Evolutionary conservation across 345 rosid genomes (phyloP).

Genomic region (Linum trigynum): DNA sequence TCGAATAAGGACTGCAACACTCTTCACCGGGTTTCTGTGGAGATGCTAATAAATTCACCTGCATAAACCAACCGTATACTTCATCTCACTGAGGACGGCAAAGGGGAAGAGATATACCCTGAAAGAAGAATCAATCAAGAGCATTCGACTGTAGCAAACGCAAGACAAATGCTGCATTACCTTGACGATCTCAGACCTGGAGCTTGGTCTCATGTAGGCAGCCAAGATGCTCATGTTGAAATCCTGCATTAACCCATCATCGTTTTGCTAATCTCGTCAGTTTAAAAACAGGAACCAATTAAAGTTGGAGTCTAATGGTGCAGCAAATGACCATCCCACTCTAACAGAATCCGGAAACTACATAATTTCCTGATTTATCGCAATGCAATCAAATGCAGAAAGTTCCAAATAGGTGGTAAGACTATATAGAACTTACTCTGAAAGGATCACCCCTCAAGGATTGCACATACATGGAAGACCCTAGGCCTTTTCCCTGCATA

Average conservation of each 20-base stretch:
- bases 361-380: not conserved
- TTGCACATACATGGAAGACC: conserved; percentile 79
- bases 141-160: too few species aligned
- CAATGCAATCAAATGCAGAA: not conserved
- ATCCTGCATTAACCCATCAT: conserved; percentile 33
- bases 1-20: conserved; percentile 20
- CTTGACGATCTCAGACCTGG: conserved; percentile 84
- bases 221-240: conserved; percentile 90
- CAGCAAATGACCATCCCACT: not conserved
- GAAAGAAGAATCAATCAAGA: not conserved
- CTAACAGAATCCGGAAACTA: not conserved
- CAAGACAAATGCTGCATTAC: conserved; percentile 16
- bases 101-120: not conserved
- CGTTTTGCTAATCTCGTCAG: not conserved
- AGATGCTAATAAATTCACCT: conserved; percentile 80
- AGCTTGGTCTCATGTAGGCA: conserved; percentile 64
- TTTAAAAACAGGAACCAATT: conserved; percentile 3
- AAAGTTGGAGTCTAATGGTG: not conserved
- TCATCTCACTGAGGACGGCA: not conserved
- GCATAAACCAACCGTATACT: conserved; percentile 11
- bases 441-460: conserved; percentile 90
- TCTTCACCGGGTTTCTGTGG: conserved; percentile 36
- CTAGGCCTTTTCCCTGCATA: conserved; percentile 51
- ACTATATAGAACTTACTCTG: conserved; percentile 45
- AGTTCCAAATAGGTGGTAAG: conserved; percentile 2